Evolutionary conservation across 169 alveolate species (phyloP), one percentile per base, ranked within the genome.

Genomic region (Plasmodium yoelii): DNA sequence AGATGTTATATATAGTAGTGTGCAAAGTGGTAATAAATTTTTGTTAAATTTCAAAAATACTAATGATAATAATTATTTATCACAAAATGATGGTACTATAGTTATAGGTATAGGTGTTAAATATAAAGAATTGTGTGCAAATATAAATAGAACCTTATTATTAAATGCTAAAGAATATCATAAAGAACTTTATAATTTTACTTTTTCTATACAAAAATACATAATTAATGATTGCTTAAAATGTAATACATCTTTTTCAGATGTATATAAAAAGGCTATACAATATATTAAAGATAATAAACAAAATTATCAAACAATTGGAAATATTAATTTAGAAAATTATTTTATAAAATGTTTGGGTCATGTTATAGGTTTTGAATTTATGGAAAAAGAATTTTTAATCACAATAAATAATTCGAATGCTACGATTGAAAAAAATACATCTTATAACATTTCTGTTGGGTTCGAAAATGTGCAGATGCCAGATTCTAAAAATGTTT

Each of bases 281-380:
- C 72, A 70, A 22, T 92, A 44, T 55, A 90, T 94, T 15, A 71
- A 61, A 49, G 71, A 75, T 42, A 93, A 94, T 57, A 82, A 82
- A 53, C 42, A 55, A 39, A 82, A 68, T 2, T 82, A 57, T 24
- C 9, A 13, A 0, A 82, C 65, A 2, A 26, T 82, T 26, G 26
- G 22, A 18, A 18, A 22, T 55, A 57, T 82, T 8, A 13, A 67
- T 28, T n/a, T 82, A n/a, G 94, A 87, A 63, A 67, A 87, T 22
- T 93, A 95, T 70, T 69, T 96, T 74, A 94, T 94, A 12, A 96
- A 93, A 87, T 89, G 91, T 34, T 53, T 94, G 22, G 98, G 98
- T 1, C 98, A 95, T 67, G 86, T 95, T 7, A 94, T 96, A 22
- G 98, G 98, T n/a, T 61, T 95, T 39, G 98, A 96, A 73, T 96